Base-by-base conservation (phyloP, 139 green algal genomes). In the Coelastrella sp. region DNA sequence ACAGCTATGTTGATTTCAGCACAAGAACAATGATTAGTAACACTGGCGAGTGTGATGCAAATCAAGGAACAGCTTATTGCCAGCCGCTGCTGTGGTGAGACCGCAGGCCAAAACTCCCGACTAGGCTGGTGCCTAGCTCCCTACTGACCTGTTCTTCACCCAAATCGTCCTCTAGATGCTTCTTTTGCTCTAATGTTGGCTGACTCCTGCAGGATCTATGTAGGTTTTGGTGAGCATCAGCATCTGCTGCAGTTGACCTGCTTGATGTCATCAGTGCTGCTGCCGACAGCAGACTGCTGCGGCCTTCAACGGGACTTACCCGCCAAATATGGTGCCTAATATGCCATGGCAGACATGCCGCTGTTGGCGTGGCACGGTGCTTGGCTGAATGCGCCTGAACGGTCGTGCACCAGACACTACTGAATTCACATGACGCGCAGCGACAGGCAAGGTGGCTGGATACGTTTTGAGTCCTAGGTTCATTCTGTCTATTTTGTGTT, bases 161-260 rank as follows among this genome's bases (percentile, higher is more conserved):
- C 8, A 93, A 83, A 66, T 93, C 89, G 70, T 93, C 91, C 35
- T 93, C 91, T 63, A 93, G 25, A 0, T 84, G 73, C 72, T 89
- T 89, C 7, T 78, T 82, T 19, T 68, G 70, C 25, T 82, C 70
- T 25, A 63, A 11, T 11, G 65, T 78, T 1, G 74, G 24, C 6
- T 80, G 24, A 60, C 25, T 80, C 25, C 74, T 80, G 74, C 74
- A 80, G 24, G 8, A 19, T 17, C 35, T 3, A 49, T 49, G 35
- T 49, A 49, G 3, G 35, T 1, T 49, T 49, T 49, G 1, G 35
- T 49, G 35, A 49, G 3, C 35, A 49, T 49, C 3, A 3, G 68
- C 68, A 35, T 68, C 57, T 85, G 78, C 78, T 85, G 79, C 61
- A 74, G 80, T 24, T 63, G 63, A n/a, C n/a, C n/a, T n/a, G 59